Conservation (phyloP, 2,329 filamentous ascomycete species). For the Geoglossum cookeanum region DNA sequence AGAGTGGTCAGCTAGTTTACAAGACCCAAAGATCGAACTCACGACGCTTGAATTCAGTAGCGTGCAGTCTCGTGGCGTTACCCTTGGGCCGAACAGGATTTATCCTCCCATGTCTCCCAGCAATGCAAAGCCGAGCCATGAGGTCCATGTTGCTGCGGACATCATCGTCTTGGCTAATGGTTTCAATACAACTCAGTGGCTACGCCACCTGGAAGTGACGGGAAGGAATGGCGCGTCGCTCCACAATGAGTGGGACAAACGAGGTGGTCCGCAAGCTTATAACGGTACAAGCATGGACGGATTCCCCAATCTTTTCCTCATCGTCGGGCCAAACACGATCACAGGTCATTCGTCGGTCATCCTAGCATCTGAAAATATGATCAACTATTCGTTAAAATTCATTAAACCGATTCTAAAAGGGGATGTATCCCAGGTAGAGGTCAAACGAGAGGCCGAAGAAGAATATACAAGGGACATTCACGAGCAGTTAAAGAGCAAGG, state of each 20-base stretch:
- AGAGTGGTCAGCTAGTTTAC: conserved; percentile 33
- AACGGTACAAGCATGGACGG: conserved; percentile 36
- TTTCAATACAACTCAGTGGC: conserved; percentile 35
- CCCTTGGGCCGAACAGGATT: conserved; percentile 29
- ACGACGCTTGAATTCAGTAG: conserved; percentile 31
- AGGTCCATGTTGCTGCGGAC: conserved; percentile 33
- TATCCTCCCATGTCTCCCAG: conserved; percentile 20
- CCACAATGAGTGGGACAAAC: conserved; percentile 35
- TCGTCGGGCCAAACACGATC: conserved; percentile 42
- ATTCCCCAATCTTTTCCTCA: conserved; percentile 46
- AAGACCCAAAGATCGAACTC: conserved; percentile 33
- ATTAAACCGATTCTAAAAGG: conserved; percentile 33
- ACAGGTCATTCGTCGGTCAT: conserved; percentile 44
- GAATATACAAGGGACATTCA: conserved; percentile 30
- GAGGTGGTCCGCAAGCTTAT: conserved; percentile 44
- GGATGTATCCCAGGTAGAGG: conserved; percentile 25
- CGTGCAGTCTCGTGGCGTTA: conserved; percentile 29
- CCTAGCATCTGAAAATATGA: conserved; percentile 39
- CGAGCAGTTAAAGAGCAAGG: conserved; percentile 23
- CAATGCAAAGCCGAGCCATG: conserved; percentile 14
- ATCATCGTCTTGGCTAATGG: conserved; percentile 43
- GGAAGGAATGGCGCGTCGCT: conserved; percentile 32
- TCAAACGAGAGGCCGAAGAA: conserved; percentile 29
- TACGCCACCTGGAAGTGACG: conserved; percentile 32
- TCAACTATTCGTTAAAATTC: conserved; percentile 40